Base-by-base conservation (phyloP, 2,329 filamentous ascomycete species). In the Monilinia vaccinii-corymbosi region DNA sequence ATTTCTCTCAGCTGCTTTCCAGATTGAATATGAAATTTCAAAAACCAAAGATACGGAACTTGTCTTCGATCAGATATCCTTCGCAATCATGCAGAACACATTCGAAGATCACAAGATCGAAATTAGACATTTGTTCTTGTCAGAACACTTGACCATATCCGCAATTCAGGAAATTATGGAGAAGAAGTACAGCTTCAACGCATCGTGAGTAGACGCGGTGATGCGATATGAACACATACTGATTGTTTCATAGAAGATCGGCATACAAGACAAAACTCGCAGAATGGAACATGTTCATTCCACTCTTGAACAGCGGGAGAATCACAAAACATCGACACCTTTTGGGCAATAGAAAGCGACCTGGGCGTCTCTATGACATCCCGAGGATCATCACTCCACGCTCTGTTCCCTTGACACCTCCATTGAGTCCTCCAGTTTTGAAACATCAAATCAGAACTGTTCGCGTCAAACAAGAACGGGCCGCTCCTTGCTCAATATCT, bases 131-230 rank as follows among this genome's bases (percentile, higher is more conserved):
- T 38, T 59, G 40, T 53, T 55, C 42, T 31, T 59, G 34, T 53
- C 57, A 7, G 48, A 55, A 28, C 31, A 53, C 18, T 32, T 59
- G 16, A 34, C 57, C 23, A n/a, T 59, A 14, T 31, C 57, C 31
- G 42, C 57, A 38, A 46, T 59, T n/a, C 57, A 59, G 25, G 57
- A 59, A 34, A 59, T 55, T n/a, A 59, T 59, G 57, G 38, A 40
- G 40, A 59, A 59, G 49, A 59, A 55, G 31, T 36, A 59, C 23
- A 42, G 34, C 38, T 46, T 59, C 40, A 38, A 25, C 32, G 49
- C 23, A 18, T 59, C 57, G 57, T 59, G 51, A 46, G 57, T 59
- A 21, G 16, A n/a, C 18, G 13, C 16, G 7, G 13, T 25, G 1
- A 31, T 36, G 4, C 3, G 6, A 6, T 28, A 11, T 8, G 44